phyloP scores from a whole-genome alignment of 208 protist genomes.

The Crithidia brevicula region DNA sequence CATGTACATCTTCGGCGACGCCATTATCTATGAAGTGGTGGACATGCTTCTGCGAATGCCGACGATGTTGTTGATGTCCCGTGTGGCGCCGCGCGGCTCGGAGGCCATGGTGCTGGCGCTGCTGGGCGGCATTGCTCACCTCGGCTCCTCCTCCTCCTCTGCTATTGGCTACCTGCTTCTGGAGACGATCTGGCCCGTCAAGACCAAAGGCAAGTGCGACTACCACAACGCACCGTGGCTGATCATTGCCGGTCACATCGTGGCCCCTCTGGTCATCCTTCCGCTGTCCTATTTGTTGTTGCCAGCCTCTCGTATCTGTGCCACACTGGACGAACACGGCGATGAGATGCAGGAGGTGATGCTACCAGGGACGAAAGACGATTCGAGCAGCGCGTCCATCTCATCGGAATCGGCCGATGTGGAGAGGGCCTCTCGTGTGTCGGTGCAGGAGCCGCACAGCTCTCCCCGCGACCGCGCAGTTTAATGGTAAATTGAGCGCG shows the following conservation, averaged over 20 bases:
- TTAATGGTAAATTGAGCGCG: background rate
- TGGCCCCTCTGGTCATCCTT: constrained; percentile 11
- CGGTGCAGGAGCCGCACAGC: background rate
- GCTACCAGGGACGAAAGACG: background rate
- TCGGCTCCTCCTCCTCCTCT: constrained; percentile 49
- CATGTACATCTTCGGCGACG: constrained; percentile 76
- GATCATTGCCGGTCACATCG: constrained; percentile 25
- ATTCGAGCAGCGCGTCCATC: background rate
- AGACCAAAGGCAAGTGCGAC: constrained; percentile 50
- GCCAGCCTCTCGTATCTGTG: background rate
- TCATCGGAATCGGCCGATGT: background rate
- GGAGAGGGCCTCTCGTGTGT: background rate
- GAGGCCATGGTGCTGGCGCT: constrained; percentile 83
- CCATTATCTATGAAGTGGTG: constrained; percentile 63
- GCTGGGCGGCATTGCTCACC: constrained; percentile 70
- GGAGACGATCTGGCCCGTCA: constrained; percentile 59
- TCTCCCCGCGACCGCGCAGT: background rate
- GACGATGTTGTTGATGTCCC: constrained; percentile 72
- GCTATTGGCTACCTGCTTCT: constrained; percentile 58
- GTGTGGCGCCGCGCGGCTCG: constrained; percentile 80
- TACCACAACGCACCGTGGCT: constrained; percentile 44
- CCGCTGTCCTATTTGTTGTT: background rate
- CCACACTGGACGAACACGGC: constrained; percentile 9
- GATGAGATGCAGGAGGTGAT: constrained; percentile 3
- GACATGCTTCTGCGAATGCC: constrained; percentile 81